Percentiles rank a stretch among this genome's conserved stretches.
Evolutionary conservation across 495 filamentous ascomycete genomes (phyloP).

Genomic region (Lasiosphaeria ovina): DNA sequence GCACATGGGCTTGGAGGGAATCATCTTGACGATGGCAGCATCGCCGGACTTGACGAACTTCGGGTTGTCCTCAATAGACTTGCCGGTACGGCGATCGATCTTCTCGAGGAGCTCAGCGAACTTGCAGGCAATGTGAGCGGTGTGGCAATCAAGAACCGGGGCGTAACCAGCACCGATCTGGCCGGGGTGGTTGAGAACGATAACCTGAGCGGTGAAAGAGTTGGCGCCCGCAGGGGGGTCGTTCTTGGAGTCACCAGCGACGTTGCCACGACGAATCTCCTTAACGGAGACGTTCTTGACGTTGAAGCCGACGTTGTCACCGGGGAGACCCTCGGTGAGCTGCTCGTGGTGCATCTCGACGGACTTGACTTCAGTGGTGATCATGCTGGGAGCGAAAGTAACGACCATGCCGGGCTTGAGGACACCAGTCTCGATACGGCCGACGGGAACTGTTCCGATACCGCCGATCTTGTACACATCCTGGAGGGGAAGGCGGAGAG

Average conservation of each 20-base stretch:
- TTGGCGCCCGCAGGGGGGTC: slow-evolving; percentile 87
- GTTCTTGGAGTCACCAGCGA: slow-evolving; percentile 99
- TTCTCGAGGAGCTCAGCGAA: slow-evolving; percentile 98
- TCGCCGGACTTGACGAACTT: slow-evolving; percentile 99
- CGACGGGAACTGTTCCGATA: slow-evolving; percentile 99
- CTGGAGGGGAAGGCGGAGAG: slow-evolving; percentile 99
- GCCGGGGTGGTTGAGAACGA: slow-evolving; percentile 99
- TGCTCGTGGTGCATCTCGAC: slow-evolving; percentile 99
- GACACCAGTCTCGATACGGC: slow-evolving; percentile 99
- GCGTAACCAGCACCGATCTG: slow-evolving; percentile 99
- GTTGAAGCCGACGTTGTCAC: slow-evolving; percentile 99
- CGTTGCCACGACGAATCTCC: slow-evolving; percentile 99
- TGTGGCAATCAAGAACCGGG: slow-evolving; percentile 98
- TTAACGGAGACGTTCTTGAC: slow-evolving; percentile 99
- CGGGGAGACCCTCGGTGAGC: slow-evolving; percentile 91
- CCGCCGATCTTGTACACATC: slow-evolving; percentile 99
- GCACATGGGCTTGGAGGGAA: slow-evolving; percentile 99
- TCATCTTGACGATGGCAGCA: slow-evolving; percentile 99
- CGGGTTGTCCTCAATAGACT: slow-evolving; percentile 83
- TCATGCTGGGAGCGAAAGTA: slow-evolving; percentile 92
- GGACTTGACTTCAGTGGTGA: slow-evolving; percentile 99
- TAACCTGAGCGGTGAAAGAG: slow-evolving; percentile 99
- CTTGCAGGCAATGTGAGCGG: slow-evolving; percentile 99
- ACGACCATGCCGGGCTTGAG: slow-evolving; percentile 98
- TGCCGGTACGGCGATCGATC: slow-evolving; percentile 99